These are phyloP conservation scores for Leccinum subfulvum DNA, from an alignment of 1,284 basidiomycete genomes.

Conservation along the genomic window DNA sequence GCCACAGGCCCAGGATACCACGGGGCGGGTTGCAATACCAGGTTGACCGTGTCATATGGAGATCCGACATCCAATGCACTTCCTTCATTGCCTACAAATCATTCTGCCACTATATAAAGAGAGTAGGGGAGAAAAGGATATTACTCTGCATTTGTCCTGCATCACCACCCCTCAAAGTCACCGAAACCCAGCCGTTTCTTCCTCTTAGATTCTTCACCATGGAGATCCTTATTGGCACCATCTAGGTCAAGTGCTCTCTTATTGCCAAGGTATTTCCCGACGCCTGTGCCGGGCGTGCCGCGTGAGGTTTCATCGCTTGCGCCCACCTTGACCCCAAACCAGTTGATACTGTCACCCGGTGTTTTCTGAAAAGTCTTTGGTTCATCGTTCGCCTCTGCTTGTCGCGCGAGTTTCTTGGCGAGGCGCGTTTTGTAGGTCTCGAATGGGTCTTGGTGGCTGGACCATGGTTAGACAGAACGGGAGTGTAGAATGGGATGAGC, in stretches of 20 bases:
- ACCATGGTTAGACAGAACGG: not conserved
- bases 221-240: conserved; percentile 4
- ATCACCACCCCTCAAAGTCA: conserved; percentile 72
- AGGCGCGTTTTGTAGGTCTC: conserved; percentile 79
- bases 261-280: conserved; percentile 64
- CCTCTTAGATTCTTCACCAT: conserved; percentile 58
- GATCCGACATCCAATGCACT: not conserved
- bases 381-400: conserved; percentile 46
- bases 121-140: conserved; percentile 3
- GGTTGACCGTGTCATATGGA: conserved; percentile 16
- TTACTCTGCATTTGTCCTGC: not conserved
- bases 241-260: conserved; percentile 47
- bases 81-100: conserved; percentile 10
- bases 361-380: conserved; percentile 40
- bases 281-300: conserved; percentile 35
- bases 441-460: conserved; percentile 81
- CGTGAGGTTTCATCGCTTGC: conserved; percentile 35
- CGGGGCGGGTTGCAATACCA: conserved; percentile 21
- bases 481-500: conserved; percentile 25
- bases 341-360: conserved; percentile 66
- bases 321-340: conserved; percentile 81
- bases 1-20: conserved; percentile 3
- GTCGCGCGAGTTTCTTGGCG: conserved; percentile 69
- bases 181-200: conserved; percentile 79
- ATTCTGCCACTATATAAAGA: not conserved